phyloP scores from a whole-genome alignment of 2,329 filamentous ascomycete genomes.

The Aspergillus ibericus region DNA sequence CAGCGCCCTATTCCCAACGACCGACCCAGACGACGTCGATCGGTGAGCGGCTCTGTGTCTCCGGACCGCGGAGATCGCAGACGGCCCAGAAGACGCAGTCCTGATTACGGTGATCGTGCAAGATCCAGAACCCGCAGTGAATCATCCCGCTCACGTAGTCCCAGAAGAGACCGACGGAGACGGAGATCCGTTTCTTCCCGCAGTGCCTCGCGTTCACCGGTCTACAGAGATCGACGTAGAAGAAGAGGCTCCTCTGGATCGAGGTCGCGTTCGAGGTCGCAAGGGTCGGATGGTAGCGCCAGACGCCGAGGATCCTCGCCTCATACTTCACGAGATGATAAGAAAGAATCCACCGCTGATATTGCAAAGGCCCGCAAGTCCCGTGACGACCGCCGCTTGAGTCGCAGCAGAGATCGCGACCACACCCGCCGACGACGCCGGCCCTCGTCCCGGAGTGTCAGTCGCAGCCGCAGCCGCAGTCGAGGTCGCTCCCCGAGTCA shows the following conservation, averaged over 20 bases:
- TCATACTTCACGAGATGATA: conserved; percentile 43
- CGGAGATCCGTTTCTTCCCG: conserved; percentile 42
- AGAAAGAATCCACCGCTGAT: conserved; percentile 50
- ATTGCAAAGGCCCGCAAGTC: conserved; percentile 46
- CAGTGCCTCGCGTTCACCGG: conserved; percentile 39
- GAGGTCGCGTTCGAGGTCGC: conserved; percentile 37
- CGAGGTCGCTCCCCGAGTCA: conserved; percentile 31
- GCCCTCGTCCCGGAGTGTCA: conserved; percentile 12
- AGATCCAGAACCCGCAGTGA: conserved; percentile 51
- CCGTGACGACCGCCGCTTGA: conserved; percentile 45
- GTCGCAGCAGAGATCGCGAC: conserved; percentile 37
- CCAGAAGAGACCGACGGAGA: conserved; percentile 49
- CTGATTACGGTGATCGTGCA: conserved; percentile 48
- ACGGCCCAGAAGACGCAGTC: conserved; percentile 38
- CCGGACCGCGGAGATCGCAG: conserved; percentile 38
- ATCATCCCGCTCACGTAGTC: conserved; percentile 57
- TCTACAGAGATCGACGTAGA: conserved; percentile 31
- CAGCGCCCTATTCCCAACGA: conserved; percentile 26
- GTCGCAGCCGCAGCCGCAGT: conserved; percentile 34
- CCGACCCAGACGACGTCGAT: conserved; percentile 34
- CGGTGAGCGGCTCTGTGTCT: conserved; percentile 41
- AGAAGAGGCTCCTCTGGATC: conserved; percentile 39
- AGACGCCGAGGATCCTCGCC: conserved; percentile 48
- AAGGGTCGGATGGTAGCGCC: conserved; percentile 27
- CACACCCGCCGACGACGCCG: conserved; percentile 34